Evolutionary conservation across 768 basidiomycete species (phyloP).

Genomic region (Candolleomyces eurysporus): DNA sequence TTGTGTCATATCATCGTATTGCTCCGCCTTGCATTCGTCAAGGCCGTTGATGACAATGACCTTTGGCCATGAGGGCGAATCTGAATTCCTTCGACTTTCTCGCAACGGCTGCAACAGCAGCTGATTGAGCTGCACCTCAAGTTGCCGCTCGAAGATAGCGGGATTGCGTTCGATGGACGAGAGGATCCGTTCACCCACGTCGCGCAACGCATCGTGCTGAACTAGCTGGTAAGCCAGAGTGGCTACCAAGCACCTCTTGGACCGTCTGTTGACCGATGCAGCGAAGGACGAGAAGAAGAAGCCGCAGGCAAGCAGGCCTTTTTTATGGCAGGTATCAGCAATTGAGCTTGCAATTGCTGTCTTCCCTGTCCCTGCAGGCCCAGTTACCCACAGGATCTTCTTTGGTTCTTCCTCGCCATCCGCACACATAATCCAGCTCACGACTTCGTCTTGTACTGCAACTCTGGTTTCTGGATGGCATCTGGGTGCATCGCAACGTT

Average conservation of each 20-base stretch:
- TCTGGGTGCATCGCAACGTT: not conserved
- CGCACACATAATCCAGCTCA: not conserved
- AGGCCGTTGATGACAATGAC: slow-evolving; percentile 10
- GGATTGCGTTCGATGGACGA: not conserved
- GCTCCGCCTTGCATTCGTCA: slow-evolving; percentile 8
- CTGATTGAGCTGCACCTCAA: not conserved
- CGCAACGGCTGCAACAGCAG: not conserved
- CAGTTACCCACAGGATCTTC: slow-evolving; percentile 2
- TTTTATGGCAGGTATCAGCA: slow-evolving; percentile 2
- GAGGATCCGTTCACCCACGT: not conserved
- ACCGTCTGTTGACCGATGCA: not conserved
- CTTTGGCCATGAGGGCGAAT: not conserved
- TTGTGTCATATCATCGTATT: not conserved
- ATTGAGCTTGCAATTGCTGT: slow-evolving; percentile 4
- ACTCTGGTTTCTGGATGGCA: slow-evolving; percentile 3
- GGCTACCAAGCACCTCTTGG: not conserved
- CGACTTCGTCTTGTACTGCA: slow-evolving; percentile 1
- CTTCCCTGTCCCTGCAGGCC: slow-evolving; percentile 9
- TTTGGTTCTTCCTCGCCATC: not conserved
- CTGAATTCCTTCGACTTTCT: not conserved
- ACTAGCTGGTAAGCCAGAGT: slow-evolving; percentile 1
- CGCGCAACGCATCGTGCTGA: not conserved
- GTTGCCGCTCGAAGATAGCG: not conserved
- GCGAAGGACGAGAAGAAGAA: slow-evolving; percentile 9
- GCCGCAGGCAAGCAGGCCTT: not conserved